Evolutionary conservation across 352 stramenopile genomes (phyloP), one percentile per base, ranked within the genome.

Genomic region (Pythium diclinum): DNA sequence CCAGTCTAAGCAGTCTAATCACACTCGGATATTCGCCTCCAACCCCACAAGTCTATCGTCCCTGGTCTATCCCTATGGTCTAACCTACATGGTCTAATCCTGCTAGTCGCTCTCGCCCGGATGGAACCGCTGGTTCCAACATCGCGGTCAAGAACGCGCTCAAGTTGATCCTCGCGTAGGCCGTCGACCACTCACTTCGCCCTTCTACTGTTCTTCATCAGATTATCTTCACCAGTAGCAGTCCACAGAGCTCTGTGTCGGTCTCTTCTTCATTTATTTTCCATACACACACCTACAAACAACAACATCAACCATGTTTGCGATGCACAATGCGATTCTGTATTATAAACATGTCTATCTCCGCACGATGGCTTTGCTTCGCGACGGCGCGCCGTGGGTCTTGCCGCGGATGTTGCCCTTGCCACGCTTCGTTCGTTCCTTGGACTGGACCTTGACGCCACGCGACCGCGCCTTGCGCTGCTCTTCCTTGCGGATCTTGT

Each of bases 401-500:
- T 93, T 93, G 67, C 86, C 86, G 59, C 79, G 79, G 64, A 89
- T 76, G 74, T 90, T 89, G 63, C 81, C 81, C 58, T 84, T 86
- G 56, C 79, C 79, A n/a, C 79, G 78, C 67, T 87, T 88, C 42
- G 74, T 48, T 54, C 78, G 77, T 54, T 55, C 59, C 25, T 78
- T 78, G 23, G 61, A 72, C 19, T 68, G 73, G 28, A 87, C 76
- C 62, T 92, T 94, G 64, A 87, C 74, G 59, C 85, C 85, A 38
- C 83, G 84, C 57, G 86, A 95, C 30, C 86, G 81, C 53, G 81
- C 83, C 69, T 95, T 95, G 49, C 86, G 84, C 65, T 80, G 84
- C 72, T 95, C 84, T 67, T 93, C 86, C 68, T 95, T 93, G 59
- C 86, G 86, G 63, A 95, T 95, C 71, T 83, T 88, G 54, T 61